These are phyloP conservation scores for Phytophthora pini DNA, from an alignment of 352 stramenopile genomes.

Conservation along the genomic window DNA sequence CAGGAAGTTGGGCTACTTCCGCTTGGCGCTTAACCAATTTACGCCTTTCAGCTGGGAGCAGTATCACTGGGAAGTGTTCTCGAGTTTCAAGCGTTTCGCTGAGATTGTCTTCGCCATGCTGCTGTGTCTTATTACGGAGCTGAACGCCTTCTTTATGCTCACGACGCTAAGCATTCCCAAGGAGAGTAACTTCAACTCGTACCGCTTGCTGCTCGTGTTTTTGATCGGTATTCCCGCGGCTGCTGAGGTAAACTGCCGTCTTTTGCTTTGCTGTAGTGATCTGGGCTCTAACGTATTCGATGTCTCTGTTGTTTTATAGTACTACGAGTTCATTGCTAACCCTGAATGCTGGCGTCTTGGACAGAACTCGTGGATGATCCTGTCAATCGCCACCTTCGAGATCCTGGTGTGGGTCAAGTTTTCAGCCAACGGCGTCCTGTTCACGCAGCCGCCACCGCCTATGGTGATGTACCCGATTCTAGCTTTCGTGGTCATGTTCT, in stretches of 20 bases:
- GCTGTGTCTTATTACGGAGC: slow-evolving; percentile 87
- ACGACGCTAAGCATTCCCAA: slow-evolving; percentile 89
- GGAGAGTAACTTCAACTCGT: slow-evolving; percentile 88
- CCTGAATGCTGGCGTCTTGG: slow-evolving; percentile 75
- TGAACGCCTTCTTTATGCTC: slow-evolving; percentile 95
- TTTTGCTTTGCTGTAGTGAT: neutral
- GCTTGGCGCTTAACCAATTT: slow-evolving; percentile 86
- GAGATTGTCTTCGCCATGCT: slow-evolving; percentile 87
- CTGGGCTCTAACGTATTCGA: slow-evolving; percentile 8
- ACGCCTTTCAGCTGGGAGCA: slow-evolving; percentile 88
- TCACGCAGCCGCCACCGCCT: slow-evolving; percentile 58
- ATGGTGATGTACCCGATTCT: slow-evolving; percentile 69
- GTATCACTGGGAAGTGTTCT: slow-evolving; percentile 94
- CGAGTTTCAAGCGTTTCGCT: slow-evolving; percentile 89
- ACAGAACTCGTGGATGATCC: slow-evolving; percentile 87
- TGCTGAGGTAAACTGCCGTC: slow-evolving; percentile 58
- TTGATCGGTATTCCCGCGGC: slow-evolving; percentile 81
- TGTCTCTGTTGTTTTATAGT: slow-evolving; percentile 40
- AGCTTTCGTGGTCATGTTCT: slow-evolving; percentile 70
- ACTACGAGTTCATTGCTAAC: slow-evolving; percentile 89
- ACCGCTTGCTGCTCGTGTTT: slow-evolving; percentile 79
- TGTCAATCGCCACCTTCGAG: slow-evolving; percentile 80
- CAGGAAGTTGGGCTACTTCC: slow-evolving; percentile 72
- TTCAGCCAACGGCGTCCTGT: slow-evolving; percentile 61
- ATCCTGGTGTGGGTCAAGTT: slow-evolving; percentile 88